A percentile compares a stretch with the other conserved stretches of the same genome.
These are phyloP conservation scores for Venturiaceae sp. DNA, from an alignment of 2,329 filamentous ascomycete species.

Conservation along the genomic window DNA sequence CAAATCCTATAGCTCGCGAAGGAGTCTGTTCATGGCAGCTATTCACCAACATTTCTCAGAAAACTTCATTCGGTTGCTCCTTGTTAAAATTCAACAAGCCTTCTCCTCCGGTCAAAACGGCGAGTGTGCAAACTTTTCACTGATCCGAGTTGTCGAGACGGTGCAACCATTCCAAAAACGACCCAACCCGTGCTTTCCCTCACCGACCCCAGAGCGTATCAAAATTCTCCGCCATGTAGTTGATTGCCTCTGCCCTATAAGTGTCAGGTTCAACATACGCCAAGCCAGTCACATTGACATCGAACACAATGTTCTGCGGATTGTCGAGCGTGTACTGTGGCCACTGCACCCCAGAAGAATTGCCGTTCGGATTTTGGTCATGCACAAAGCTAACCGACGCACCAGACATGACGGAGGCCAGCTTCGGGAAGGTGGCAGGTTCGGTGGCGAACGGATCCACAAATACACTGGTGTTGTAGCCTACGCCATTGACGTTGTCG, in stretches of 20 bases:
- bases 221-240: too few species aligned
- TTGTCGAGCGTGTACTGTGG: conserved; percentile 25
- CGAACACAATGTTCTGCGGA: conserved; percentile 34
- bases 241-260: conserved; percentile 33
- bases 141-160: too few species aligned
- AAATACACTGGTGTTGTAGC: conserved; percentile 27
- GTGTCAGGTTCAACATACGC: conserved; percentile 33
- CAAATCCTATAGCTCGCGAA: too few species aligned
- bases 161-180: too few species aligned
- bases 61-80: too few species aligned
- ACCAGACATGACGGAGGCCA: conserved; percentile 32
- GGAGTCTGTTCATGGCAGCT: too few species aligned
- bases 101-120: too few species aligned
- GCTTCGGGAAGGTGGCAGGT: conserved; percentile 25
- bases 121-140: too few species aligned
- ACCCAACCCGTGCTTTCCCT: too few species aligned
- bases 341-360: conserved; percentile 18
- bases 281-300: conserved; percentile 33
- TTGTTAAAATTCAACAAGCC: too few species aligned
- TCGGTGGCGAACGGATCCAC: conserved; percentile 25
- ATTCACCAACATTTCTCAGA: too few species aligned
- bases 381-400: conserved; percentile 36
- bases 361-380: conserved; percentile 28
- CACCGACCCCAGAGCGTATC: too few species aligned
- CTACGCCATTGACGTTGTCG: conserved; percentile 32